phyloP scores from a whole-genome alignment of 2,329 filamentous ascomycete species.

The Ilyonectria destructans region DNA sequence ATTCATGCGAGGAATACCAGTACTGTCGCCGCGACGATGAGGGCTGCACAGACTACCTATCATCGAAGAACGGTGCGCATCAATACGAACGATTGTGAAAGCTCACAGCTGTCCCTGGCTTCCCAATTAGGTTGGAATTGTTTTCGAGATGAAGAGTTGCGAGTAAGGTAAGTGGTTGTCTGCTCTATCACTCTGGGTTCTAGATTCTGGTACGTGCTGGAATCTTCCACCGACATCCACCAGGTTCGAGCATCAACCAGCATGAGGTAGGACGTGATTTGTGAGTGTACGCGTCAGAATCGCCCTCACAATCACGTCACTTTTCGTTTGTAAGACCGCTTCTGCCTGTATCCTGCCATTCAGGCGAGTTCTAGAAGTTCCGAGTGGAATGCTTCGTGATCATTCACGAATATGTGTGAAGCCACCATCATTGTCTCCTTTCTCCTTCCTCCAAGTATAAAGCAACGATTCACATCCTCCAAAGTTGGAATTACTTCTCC shows the following conservation, averaged over 20 bases:
- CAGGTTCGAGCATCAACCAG: constrained; percentile 36
- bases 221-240: constrained; percentile 43
- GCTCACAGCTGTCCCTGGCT: background rate
- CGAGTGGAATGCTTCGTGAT: constrained; percentile 37
- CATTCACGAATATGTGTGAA: constrained; percentile 42
- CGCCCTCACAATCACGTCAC: constrained; percentile 22
- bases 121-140: background rate
- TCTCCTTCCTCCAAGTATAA: constrained; percentile 50
- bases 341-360: constrained; percentile 26
- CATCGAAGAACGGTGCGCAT: background rate
- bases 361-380: constrained; percentile 47
- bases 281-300: constrained; percentile 31
- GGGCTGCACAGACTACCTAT: no score
- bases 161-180: background rate
- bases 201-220: constrained; percentile 11
- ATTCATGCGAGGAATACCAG: background rate
- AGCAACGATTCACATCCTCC: constrained; percentile 39
- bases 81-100: background rate
- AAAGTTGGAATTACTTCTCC: constrained; percentile 38
- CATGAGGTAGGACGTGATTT: constrained; percentile 34
- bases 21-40: background rate
- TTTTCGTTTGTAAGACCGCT: constrained; percentile 30
- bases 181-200: background rate
- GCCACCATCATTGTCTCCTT: constrained; percentile 24
- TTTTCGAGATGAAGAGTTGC: background rate